These are phyloP conservation scores for Corymbia citriodora DNA, from an alignment of 441 rosid genomes.

Conservation along the genomic window DNA sequence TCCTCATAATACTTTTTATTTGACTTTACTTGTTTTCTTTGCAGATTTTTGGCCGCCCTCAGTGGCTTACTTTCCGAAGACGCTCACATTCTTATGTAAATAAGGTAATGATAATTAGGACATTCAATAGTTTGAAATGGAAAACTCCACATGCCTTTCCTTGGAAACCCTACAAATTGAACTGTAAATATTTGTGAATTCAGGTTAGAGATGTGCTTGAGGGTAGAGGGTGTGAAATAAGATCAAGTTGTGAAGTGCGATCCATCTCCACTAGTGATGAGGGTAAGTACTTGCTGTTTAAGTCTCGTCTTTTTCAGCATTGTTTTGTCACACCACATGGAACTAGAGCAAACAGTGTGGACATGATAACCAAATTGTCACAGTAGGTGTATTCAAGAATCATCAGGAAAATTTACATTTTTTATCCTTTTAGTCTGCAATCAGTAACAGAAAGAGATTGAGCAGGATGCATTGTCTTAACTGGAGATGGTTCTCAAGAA, in stretches of 20 bases:
- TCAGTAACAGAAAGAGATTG: not conserved
- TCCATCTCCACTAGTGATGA: constrained; percentile 37
- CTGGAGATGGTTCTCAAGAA: constrained; percentile 46
- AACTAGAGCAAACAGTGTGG: not conserved
- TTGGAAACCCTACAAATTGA: not conserved
- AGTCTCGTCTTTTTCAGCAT: not conserved
- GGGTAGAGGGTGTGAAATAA: constrained; percentile 56
- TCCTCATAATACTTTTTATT: not conserved
- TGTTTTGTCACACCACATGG: not conserved
- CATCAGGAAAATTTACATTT: not conserved
- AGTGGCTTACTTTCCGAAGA: constrained; percentile 71
- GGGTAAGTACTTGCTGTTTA: constrained; percentile 21
- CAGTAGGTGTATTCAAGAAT: not conserved
- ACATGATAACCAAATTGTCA: not conserved
- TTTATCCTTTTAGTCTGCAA: not conserved
- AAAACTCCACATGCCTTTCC: not conserved
- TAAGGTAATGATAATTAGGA: constrained; percentile 31
- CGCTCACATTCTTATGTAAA: constrained; percentile 66
- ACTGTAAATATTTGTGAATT: not conserved
- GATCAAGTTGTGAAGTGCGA: constrained; percentile 42
- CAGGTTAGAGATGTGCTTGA: constrained; percentile 66
- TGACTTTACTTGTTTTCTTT: not conserved
- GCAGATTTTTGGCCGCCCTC: constrained; percentile 81
- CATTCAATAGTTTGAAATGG: not conserved
- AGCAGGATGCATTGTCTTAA: constrained; percentile 29